Conservation (phyloP, 345 rosid genomes). For the Lumnitzera littorea region DNA sequence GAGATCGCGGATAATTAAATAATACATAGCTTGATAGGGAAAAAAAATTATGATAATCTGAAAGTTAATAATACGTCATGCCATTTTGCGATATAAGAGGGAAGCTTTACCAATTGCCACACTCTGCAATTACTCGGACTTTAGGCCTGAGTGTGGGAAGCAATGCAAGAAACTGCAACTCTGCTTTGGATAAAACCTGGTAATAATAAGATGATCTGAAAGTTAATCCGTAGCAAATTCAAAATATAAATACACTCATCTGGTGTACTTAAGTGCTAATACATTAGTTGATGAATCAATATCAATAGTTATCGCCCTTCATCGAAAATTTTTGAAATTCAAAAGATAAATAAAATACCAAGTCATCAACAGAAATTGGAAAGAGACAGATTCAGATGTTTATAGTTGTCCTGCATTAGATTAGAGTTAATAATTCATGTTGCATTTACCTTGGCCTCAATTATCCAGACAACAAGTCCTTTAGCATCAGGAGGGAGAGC, state of each 20-base stretch:
- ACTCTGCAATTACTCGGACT: constrained; percentile 81
- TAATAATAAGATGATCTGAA: neutral
- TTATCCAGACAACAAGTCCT: constrained; percentile 82
- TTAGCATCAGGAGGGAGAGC: constrained; percentile 70
- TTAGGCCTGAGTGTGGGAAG: constrained; percentile 81
- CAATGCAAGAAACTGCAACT: constrained; percentile 80
- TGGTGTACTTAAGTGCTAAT: no score
- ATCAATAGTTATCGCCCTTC: no score
- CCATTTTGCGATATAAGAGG: no score
- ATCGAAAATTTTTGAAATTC: no score
- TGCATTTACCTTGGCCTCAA: constrained; percentile 75
- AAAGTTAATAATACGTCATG: no score
- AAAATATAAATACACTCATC: no score
- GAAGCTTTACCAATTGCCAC: constrained; percentile 70
- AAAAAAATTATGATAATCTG: neutral
- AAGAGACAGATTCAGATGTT: neutral
- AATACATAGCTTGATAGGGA: neutral
- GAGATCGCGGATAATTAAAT: no score
- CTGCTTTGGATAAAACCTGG: constrained; percentile 83
- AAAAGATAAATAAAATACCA: neutral
- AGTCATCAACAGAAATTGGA: neutral
- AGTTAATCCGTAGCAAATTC: no score
- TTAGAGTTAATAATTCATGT: neutral
- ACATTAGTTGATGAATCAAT: no score
- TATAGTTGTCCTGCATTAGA: neutral